Evolutionary conservation across 352 stramenopile genomes (phyloP).

Genomic region (Globisporangium orthogonon): DNA sequence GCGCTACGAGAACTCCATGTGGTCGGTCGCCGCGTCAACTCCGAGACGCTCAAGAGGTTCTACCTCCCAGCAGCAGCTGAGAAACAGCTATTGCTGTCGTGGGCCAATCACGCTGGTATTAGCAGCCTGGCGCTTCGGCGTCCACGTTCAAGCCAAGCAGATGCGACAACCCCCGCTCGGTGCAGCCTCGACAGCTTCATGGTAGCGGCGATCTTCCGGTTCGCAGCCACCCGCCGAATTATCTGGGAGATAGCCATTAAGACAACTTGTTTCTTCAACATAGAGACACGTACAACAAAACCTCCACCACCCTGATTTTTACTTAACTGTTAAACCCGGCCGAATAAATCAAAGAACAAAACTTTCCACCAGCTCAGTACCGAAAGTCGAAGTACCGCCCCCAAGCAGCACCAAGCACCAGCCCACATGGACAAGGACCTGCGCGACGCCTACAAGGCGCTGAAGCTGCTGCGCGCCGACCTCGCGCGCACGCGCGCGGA

Average conservation of each 20-base stretch:
- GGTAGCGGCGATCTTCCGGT: conserved; percentile 7
- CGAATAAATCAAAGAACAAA: too few relatives aligned
- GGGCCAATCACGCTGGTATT: too few relatives aligned
- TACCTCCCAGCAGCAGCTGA: not conserved
- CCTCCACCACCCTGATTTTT: too few relatives aligned
- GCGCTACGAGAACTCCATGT: conserved; percentile 7
- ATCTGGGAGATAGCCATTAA: too few relatives aligned
- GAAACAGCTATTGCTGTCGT: too few relatives aligned
- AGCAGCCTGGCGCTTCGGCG: not conserved
- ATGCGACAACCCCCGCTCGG: not conserved
- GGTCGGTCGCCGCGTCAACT: not conserved
- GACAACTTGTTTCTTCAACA: too few relatives aligned
- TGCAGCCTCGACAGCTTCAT: conserved; percentile 4
- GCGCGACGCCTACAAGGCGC: conserved; percentile 17
- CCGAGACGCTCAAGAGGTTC: not conserved
- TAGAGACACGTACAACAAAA: too few relatives aligned
- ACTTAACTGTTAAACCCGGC: too few relatives aligned
- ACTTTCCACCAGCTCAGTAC: too few relatives aligned
- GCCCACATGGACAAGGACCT: conserved; percentile 11
- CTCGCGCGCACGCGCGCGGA: conserved; percentile 15
- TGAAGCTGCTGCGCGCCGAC: conserved; percentile 16
- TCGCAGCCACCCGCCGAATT: conserved; percentile 5
- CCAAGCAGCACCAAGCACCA: too few relatives aligned
- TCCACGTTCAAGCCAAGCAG: not conserved
- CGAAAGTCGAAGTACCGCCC: too few relatives aligned